Conservation (phyloP, 2,329 filamentous ascomycete species). For the Pseudovirgaria hyperparasitica region DNA sequence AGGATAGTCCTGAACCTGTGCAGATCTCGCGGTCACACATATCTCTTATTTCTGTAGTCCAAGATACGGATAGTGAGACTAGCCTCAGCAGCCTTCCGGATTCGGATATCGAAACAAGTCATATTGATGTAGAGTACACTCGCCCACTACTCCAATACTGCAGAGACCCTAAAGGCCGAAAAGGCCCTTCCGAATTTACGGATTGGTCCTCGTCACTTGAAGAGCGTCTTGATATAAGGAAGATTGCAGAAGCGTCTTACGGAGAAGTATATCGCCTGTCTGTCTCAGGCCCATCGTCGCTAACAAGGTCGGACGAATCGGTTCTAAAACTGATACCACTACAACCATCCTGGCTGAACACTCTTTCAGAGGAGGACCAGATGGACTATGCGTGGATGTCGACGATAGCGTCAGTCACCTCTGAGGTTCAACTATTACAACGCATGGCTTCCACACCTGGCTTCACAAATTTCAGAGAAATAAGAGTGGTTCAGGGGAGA, state of each 20-base stretch:
- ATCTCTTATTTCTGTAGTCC: too few relatives aligned
- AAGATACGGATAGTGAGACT: too few relatives aligned
- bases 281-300: conserved; percentile 8
- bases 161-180: conserved; percentile 9
- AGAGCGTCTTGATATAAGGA: conserved; percentile 37
- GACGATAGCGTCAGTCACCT: conserved; percentile 29
- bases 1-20: not conserved
- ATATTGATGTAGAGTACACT: conserved; percentile 10
- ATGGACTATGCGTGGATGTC: conserved; percentile 29
- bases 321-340: conserved; percentile 34
- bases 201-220: conserved; percentile 30
- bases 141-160: conserved; percentile 18
- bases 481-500: conserved; percentile 44
- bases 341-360: conserved; percentile 17
- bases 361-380: conserved; percentile 18
- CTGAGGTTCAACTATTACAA: conserved; percentile 40
- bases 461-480: conserved; percentile 48
- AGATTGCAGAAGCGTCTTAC: conserved; percentile 54
- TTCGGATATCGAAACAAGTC: too few relatives aligned
- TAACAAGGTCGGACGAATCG: conserved; percentile 25
- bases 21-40: conserved; percentile 1
- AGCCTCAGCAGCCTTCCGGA: too few relatives aligned
- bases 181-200: conserved; percentile 18
- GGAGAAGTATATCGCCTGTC: conserved; percentile 51
- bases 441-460: conserved; percentile 47